Evolutionary conservation across 805 yeast genomes (phyloP), one percentile per base, ranked within the genome.

Genomic region (Yarrowia divulgata): DNA sequence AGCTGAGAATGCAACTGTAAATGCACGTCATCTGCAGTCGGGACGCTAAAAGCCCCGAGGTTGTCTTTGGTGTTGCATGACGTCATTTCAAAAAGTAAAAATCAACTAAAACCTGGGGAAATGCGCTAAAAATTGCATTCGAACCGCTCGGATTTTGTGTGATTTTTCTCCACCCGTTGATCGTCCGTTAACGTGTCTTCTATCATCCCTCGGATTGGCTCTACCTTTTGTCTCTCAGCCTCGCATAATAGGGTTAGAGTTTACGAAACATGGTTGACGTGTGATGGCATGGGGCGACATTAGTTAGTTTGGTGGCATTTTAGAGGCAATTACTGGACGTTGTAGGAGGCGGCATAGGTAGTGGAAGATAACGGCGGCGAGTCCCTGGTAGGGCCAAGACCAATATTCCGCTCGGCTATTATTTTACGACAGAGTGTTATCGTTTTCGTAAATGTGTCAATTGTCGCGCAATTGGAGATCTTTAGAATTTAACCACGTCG

Each of bases 1-100:
- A 54, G 45, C 60, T 54, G 60, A 54, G 60, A 54, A 54, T 54
- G 60, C 60, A 54, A 54, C 60, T 54, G 60, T 54, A 54, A 54
- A 37, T 23, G 60, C 60, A 54, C 60, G 35, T 54, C 60, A 54
- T 52, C 60, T 54, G 60, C 60, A 54, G 45, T 14, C 34, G 12
- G 14, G 45, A 39, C 60, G 60, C 60, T 54, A 54, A 54, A 37
- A 34, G n/a, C 43, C 43, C 37, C 42, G 58, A 32, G 43, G 58
- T 18, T 32, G 32, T 37, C 43, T 50, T 50, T 50, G 10, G 29
- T 50, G 58, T 18, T 37, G 39, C 60, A 54, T 54, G 60, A 54
- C 60, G 60, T 54, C 60, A 54, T 52, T 29, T 19, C 10, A 10
- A 9, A 8, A 23, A 23, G 16, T 5, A 12, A 23, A 43, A 18